Evolutionary conservation across 2,329 filamentous ascomycete species (phyloP).

Genomic region (Cephalotrichum gorgonifer): DNA sequence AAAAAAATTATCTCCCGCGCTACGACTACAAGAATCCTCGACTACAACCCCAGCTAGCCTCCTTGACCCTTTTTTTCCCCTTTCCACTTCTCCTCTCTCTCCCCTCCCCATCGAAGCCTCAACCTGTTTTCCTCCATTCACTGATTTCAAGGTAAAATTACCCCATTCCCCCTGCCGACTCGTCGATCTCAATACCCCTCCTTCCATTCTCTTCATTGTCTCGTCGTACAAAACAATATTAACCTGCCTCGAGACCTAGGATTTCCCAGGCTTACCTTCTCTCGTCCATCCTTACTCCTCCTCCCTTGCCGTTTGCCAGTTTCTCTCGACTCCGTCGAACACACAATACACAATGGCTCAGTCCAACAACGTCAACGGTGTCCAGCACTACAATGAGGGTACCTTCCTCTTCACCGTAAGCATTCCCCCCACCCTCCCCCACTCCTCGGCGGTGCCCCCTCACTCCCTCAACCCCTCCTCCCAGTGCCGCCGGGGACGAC

Average conservation of each 20-base stretch:
- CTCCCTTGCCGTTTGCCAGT: conserved; percentile 1
- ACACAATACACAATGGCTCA: conserved; percentile 44
- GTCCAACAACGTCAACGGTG: conserved; percentile 35
- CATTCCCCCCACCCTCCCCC: not conserved
- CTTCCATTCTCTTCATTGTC: not conserved
- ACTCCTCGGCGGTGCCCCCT: not conserved
- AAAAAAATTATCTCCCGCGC: conserved; percentile 4
- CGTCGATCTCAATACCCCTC: not conserved
- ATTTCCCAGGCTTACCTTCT: not conserved
- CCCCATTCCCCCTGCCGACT: not conserved
- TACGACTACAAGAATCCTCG: not conserved
- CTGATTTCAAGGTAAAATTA: conserved; percentile 1
- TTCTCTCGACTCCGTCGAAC: conserved; percentile 6
- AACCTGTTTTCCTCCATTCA: not conserved
- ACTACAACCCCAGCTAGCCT: not conserved
- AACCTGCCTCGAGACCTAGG: not conserved
- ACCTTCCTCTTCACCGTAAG: conserved; percentile 76
- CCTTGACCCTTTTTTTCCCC: conserved; percentile 11
- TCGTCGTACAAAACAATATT: not conserved
- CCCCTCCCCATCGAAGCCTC: not conserved
- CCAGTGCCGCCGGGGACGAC: not conserved
- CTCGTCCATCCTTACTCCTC: not conserved
- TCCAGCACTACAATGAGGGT: conserved; percentile 46
- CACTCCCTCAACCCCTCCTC: not conserved
- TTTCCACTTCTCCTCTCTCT: conserved; percentile 7